Evolutionary conservation across 495 filamentous ascomycete genomes (phyloP), one percentile per base, ranked within the genome.

Genomic region (Neurospora sp.): DNA sequence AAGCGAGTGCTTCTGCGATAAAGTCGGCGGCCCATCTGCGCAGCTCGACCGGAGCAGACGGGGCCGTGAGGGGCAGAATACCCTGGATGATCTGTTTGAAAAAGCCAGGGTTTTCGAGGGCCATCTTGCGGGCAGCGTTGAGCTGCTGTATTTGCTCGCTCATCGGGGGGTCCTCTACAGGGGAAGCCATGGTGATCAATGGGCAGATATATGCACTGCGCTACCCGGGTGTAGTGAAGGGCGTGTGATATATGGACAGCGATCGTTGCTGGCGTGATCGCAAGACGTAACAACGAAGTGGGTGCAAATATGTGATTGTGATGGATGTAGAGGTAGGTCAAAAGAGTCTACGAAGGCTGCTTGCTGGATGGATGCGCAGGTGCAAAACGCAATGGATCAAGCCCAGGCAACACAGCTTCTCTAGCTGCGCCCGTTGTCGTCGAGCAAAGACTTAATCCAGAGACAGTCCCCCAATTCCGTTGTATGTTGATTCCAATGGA

Each of bases 1-100:
- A 94, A 23, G 96, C 90, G 82, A 99, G 97, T 5, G 94, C 93
- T 85, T 99, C 96, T 46, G 96, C 95, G 44, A 99, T 85, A 80
- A 99, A 99, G 37, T 98, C 94, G 31, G 94, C 90, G 31, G 94
- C 96, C 96, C 96, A 99, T 90, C 94, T 86, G 81, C 93, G 91
- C 76, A 98, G 83, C 81, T 97, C 93, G 23, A 97, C 81, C 48
- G 86, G 85, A 62, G 91, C 84, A 70, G 86, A 84, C n/a, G 91
- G 88, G 39, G 91, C 91, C 77, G 98, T 91, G 78, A 98, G 93
- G 31, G 94, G 93, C 5, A 98, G 87, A 72, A 97, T 93, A 37
- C 92, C 93, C 80, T 92, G 92, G 72, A 98, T 88, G 80, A 99
- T 94, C 79, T 92, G 92, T 39, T 90, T 89, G 84, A 98, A 99